These are phyloP conservation scores for Monilinia polystroma DNA, from an alignment of 2,329 filamentous ascomycete species.

Conservation along the genomic window DNA sequence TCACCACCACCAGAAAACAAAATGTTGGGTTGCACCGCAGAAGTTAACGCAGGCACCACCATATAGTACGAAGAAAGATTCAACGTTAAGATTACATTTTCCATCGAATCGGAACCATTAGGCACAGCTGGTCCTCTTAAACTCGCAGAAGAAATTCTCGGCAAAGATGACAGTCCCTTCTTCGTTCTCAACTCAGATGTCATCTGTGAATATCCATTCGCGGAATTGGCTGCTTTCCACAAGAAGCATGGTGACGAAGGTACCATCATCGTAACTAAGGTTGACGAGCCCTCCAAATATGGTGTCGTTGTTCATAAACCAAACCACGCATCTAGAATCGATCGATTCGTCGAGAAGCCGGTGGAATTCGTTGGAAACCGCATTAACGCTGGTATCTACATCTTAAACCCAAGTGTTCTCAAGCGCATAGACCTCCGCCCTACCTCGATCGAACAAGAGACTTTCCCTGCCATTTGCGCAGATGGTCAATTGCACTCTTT, in stretches of 20 bases:
- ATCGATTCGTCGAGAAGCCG: conserved; percentile 99
- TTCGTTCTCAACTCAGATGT: conserved; percentile 98
- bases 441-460: conserved; percentile 98
- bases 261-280: conserved; percentile 97
- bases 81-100: conserved; percentile 95
- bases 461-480: conserved; percentile 88
- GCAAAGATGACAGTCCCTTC: conserved; percentile 91
- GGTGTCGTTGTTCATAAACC: conserved; percentile 98
- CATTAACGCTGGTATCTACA: conserved; percentile 98
- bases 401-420: conserved; percentile 89
- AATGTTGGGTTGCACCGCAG: conserved; percentile 24
- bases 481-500: conserved; percentile 93
- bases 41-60: conserved; percentile 23
- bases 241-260: conserved; percentile 90
- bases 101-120: conserved; percentile 91
- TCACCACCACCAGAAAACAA: not conserved
- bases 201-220: conserved; percentile 96
- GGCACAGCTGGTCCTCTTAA: conserved; percentile 95
- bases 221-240: conserved; percentile 87
- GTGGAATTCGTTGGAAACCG: conserved; percentile 98
- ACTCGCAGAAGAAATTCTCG: conserved; percentile 86
- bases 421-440: conserved; percentile 92
- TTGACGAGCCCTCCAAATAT: conserved; percentile 98
- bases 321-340: conserved; percentile 84
- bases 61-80: conserved; percentile 82